Evolutionary conservation across 2,329 filamentous ascomycete species (phyloP), one percentile per base, ranked within the genome.

Genomic region (Paecilomyces niveus): DNA sequence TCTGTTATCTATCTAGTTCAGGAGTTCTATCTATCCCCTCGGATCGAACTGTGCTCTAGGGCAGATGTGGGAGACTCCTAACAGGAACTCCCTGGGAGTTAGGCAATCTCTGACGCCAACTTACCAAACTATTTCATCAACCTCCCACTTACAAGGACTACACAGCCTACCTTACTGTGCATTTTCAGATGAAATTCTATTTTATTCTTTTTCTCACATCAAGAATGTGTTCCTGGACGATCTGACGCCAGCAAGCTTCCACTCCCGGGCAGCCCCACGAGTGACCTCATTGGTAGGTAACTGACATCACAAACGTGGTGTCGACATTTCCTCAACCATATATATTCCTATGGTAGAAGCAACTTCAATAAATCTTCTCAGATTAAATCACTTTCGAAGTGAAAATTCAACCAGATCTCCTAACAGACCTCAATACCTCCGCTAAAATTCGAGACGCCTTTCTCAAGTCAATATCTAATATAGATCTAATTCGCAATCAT

Each of bases 401-500:
- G 8, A 15, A 21, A 52, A 4, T 52, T 21, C 9, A 3, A 52
- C 6, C 7, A 2, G 6, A 45, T 6, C 15, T 45, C 6, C 1
- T 9, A 21, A n/a, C 39, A 45, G 21, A 45, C 15, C 6, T n/a
- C 6, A 18, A 21, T 45, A 8, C 39, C n/a, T 45, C 1, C 35
- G 39, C 3, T n/a, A 45, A 45, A 33, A 15, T 7, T 13, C 10
- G 32, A 33, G 32, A 33, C n/a, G 2, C 7, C 15, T 18, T 45
- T n/a, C 1, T 22, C 11, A 15, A 52, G 50, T 15, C 22, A 8
- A 26, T 26, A 52, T 29, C 10, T 52, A 8, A 7, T 45, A 15
- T 52, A 26, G 50, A 26, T 52, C 21, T 29, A 52, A 52, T 52
- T n/a, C n/a, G 26, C 50, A 55, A 80, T 57, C 65, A 81, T 83